Percentiles rank a stretch among this genome's conserved stretches.
phyloP scores from a whole-genome alignment of 225 moss, liverwort and hornwort genomes.

The Bryum argenteum region DNA sequence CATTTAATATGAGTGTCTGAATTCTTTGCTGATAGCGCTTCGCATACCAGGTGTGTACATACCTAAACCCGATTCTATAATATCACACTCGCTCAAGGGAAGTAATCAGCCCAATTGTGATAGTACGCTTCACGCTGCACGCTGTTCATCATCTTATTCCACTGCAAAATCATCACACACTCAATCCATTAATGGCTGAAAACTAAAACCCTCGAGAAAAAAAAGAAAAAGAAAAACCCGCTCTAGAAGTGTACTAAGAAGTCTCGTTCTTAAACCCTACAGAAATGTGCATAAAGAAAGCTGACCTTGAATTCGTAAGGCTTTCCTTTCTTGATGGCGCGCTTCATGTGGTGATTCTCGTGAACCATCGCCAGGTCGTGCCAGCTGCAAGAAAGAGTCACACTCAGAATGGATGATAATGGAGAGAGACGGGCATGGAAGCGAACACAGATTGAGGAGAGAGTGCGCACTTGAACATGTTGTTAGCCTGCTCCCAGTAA shows the following conservation, averaged over 20 bases:
- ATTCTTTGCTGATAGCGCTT: too few species aligned
- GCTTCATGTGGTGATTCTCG: conserved; percentile 88
- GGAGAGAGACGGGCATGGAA: not conserved
- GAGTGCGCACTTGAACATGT: conserved; percentile 66
- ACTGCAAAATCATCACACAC: conserved; percentile 51
- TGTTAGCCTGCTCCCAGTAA: conserved; percentile 91
- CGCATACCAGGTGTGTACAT: not conserved
- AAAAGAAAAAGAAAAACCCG: not conserved
- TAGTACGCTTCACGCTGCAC: conserved; percentile 87
- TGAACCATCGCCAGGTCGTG: conserved; percentile 95
- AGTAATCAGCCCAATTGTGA: conserved; percentile 95
- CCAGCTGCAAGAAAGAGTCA: conserved; percentile 64
- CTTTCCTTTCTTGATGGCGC: conserved; percentile 70
- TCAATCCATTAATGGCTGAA: not conserved
- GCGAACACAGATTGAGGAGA: not conserved
- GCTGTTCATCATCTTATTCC: conserved; percentile 92
- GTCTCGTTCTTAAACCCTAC: conserved; percentile 24
- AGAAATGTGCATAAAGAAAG: not conserved
- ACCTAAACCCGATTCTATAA: conserved; percentile 27
- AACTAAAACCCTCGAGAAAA: conserved; percentile 11
- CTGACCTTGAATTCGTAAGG: conserved; percentile 78
- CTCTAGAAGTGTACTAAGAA: too few species aligned
- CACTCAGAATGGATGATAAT: not conserved
- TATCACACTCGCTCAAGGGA: conserved; percentile 59
- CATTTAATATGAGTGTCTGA: too few species aligned